Conservation (phyloP, 1,139 yeast species). For the Debaryomyces psychrophilus region DNA sequence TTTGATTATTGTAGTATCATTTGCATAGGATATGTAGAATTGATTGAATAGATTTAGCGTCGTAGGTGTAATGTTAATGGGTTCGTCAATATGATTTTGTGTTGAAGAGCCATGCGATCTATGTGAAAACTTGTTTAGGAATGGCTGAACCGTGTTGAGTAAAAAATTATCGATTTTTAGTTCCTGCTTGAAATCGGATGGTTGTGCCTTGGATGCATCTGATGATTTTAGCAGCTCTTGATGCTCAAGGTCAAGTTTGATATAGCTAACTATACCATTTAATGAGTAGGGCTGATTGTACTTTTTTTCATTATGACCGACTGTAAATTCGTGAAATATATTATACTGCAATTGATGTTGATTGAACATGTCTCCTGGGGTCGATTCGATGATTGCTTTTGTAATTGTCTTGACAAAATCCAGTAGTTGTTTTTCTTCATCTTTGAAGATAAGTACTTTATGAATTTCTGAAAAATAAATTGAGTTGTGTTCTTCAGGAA, state of each 20-base stretch:
- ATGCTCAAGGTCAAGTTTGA: constrained; percentile 7
- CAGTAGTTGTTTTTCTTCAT: constrained; percentile 16
- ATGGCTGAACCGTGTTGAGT: constrained; percentile 16
- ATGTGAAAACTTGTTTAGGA: constrained; percentile 7
- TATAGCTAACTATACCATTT: constrained; percentile 14
- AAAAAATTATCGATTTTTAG: constrained; percentile 13
- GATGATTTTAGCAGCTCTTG: not conserved
- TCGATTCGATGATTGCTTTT: constrained; percentile 10
- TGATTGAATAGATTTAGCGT: constrained; percentile 18
- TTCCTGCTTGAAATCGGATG: constrained; percentile 10
- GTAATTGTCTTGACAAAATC: constrained; percentile 14
- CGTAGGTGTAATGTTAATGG: constrained; percentile 9
- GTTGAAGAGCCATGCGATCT: not conserved
- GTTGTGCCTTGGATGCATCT: not conserved
- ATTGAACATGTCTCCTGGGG: constrained; percentile 10
- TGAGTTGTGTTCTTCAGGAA: constrained; percentile 15
- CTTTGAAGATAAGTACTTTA: constrained; percentile 14
- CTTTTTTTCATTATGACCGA: constrained; percentile 19
- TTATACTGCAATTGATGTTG: constrained; percentile 11
- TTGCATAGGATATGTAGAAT: constrained; percentile 19
- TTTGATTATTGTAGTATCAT: constrained; percentile 17
- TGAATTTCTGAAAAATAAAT: constrained; percentile 16
- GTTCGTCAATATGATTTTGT: not conserved
- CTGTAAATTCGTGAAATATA: constrained; percentile 15
- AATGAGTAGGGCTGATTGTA: constrained; percentile 16